Base-by-base conservation (phyloP, 805 yeast species). In the Cyberlindnera japonica region DNA sequence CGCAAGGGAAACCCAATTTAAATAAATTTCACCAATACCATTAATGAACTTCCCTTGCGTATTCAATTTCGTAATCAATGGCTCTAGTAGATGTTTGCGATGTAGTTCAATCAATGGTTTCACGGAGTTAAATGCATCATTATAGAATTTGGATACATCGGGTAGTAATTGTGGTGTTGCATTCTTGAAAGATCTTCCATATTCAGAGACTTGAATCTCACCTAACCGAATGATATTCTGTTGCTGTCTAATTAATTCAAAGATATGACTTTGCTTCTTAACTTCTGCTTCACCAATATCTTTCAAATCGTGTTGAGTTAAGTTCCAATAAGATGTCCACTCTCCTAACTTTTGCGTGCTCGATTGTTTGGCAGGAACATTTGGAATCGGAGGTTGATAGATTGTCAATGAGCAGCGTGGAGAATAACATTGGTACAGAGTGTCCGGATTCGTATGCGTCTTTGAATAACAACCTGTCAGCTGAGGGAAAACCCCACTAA, bases 201-300 rank as follows among this genome's bases (percentile, higher is more conserved):
- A 79, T 7, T 75, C 73, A 25, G 74, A 75, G 3, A 83, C 66
- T 38, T 85, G 81, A 3, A 82, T 76, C 45, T 72, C 70, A 2
- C 89, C 81, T 53, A 86, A 72, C 35, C 75, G 78, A 18, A 85
- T 72, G 38, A 82, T 83, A 14, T 77, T 72, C 51, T 82, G 86
- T 49, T 86, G 95, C 34, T 79, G 74, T 41, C 78, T 69, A 21
- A 87, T 75, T 35, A 86, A 63, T 55, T 87, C 95, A 61, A 83
- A 88, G 4, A 85, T 72, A 42, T 81, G 78, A 41, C 86, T 81
- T 57, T 87, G 95, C 26, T 78, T 69, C 51, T 77, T 77, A n/a
- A 79, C 67, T 40, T 77, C 75, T 10, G 61, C 58, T 10, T 71
- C 71, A 38, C 72, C 78, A 7, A 76, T 62, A n/a, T 66, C 71